Base-by-base conservation (phyloP, 371 early-diverging fungal species). In the Mucor piriformis region DNA sequence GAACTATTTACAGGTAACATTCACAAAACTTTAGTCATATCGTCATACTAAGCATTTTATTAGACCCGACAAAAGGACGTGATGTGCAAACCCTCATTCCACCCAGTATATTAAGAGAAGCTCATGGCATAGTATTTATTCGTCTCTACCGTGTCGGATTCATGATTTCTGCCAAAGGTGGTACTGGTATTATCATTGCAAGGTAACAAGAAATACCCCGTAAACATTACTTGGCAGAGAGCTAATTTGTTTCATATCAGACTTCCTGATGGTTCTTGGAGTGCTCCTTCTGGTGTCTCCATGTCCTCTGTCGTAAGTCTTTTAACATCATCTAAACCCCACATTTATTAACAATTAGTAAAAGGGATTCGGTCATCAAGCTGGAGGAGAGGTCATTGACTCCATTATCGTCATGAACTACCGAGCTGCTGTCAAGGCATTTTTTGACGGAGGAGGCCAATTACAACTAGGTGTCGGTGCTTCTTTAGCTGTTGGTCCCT, bases 391-490 rank as follows among this genome's bases (percentile, higher is more conserved):
- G 57, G 54, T 72, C 18, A 74, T 72, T 29, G 74, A 74, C 56
- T 69, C 72, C 0, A 63, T 77, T 16, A 67, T 77, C 35, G 72
- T 77, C 13, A 72, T 77, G 72, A 77, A 77, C 44, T 77, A 74
- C 46, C 60, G 77, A 27, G 68, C 59, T 15, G 77, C 77, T 11
- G 59, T 77, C 7, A 73, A 77, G 32, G 69, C 77, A 21, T 77
- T 77, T 52, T 57, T 69, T 29, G 74, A 77, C 47, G 63, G 66
- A 4, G 77, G 77, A 16, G 77, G 77, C 38, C 77, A 77, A 51
- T 10, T 77, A 1, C 72, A 74, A 59, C 43, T 77, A 43, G 77
- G 77, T 34, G 67, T 66, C 6, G 65, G 57, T 23, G 70, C 53
- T 1, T 77, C 77, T 3, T 33, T 74, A 24, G 67, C 74, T 2